These are phyloP conservation scores for Trametes cinnabarina DNA, from an alignment of 768 basidiomycete genomes.

Conservation along the genomic window DNA sequence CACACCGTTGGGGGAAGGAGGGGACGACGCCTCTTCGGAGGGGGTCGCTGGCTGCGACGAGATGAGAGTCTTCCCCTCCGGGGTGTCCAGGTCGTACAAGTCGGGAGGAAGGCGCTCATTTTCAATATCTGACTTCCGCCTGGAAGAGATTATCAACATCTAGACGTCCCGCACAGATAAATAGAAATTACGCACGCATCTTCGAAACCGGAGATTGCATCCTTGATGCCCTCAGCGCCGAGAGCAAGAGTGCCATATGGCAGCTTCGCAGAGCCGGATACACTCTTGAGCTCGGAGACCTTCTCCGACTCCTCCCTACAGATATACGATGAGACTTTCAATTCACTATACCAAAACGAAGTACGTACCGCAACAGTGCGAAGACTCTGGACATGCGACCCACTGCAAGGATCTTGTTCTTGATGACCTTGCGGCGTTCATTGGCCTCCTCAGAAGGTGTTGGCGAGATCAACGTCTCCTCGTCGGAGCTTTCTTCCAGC, in stretches of 20 bases:
- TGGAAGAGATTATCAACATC: conserved; percentile 29
- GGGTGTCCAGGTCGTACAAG: conserved; percentile 77
- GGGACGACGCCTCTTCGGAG: conserved; percentile 39
- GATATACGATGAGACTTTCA: not conserved
- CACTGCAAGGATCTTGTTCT: conserved; percentile 98
- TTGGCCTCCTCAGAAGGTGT: conserved; percentile 43
- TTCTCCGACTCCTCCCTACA: conserved; percentile 94
- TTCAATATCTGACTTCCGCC: conserved; percentile 96
- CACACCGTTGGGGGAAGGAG: conserved; percentile 31
- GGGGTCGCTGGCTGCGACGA: conserved; percentile 58
- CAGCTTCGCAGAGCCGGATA: conserved; percentile 72
- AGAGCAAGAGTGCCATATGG: conserved; percentile 83
- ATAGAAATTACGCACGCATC: conserved; percentile 73
- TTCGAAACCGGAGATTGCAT: conserved; percentile 89
- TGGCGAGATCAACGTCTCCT: conserved; percentile 39
- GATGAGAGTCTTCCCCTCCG: conserved; percentile 61
- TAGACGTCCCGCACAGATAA: not conserved
- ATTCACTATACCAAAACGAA: not conserved
- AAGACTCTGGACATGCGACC: conserved; percentile 97
- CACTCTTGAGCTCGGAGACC: conserved; percentile 93
- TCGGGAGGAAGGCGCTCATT: conserved; percentile 98
- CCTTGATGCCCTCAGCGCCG: conserved; percentile 92
- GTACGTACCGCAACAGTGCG: conserved; percentile 82
- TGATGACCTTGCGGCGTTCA: conserved; percentile 89
- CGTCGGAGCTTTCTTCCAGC: conserved; percentile 70